Evolutionary conservation across 441 rosid genomes (phyloP), one percentile per base, ranked within the genome.

Genomic region (Biscutella laevigata): DNA sequence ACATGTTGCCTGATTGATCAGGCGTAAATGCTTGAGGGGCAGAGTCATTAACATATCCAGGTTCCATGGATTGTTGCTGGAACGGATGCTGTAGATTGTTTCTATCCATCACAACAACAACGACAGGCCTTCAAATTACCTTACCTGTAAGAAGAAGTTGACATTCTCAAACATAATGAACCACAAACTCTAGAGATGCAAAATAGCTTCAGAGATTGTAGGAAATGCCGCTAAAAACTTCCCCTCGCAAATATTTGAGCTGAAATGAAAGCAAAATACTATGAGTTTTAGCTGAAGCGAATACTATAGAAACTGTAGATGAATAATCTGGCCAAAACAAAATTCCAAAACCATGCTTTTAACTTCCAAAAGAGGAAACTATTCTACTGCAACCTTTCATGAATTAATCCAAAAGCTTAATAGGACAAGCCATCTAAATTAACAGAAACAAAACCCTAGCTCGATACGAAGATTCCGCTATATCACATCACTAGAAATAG

Each of bases 71-170:
- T 39, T 54, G 64, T 53, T 70, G 77, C 47, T 73, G 83, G 61
- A 67, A 67, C 34, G 72, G 80, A 26, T 74, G 72, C n/a, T 52
- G 68, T 36, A 61, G 53, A 45, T 77, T 77, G 40, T 81, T 67
- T 21, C 70, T 77, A 17, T 83, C 95, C 88, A 77, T 81, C 47
- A 43, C 59, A 61, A 48, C 35, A n/a, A n/a, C n/a, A 67, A 57
- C 25, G 42, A 47, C 8, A 39, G 13, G 8, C n/a, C n/a, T n/a
- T 55, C 53, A 57, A 62, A 21, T 26, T 57, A 43, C 7, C 16
- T 55, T 1, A 26, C 46, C 53, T 39, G 43, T 42, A 28, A 52
- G 44, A 32, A 51, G 65, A 60, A 42, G 38, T 50, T 38, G 25
- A 11, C 64, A 65, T 57, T 17, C 29, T 35, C 6, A 42, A 41